These are phyloP conservation scores for Periglandula ipomoeae DNA, from an alignment of 2,329 filamentous ascomycete genomes.

Conservation along the genomic window DNA sequence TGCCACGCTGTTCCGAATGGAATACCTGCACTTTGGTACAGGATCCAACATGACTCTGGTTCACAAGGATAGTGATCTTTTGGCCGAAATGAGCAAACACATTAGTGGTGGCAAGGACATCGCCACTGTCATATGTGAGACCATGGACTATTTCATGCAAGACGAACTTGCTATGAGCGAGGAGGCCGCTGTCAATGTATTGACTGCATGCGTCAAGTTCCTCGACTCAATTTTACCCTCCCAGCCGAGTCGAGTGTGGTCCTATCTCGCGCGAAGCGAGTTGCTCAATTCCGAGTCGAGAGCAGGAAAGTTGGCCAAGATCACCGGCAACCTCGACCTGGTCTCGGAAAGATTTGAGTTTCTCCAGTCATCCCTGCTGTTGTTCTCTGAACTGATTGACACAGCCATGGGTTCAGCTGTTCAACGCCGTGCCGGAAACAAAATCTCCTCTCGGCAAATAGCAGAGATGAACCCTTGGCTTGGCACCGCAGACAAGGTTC, in stretches of 20 bases:
- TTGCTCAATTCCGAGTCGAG: slow-evolving; percentile 69
- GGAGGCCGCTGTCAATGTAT: slow-evolving; percentile 55
- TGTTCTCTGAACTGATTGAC: slow-evolving; percentile 69
- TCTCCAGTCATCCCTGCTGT: slow-evolving; percentile 59
- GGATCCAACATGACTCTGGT: slow-evolving; percentile 22
- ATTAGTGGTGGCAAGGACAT: slow-evolving; percentile 59
- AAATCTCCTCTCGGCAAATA: slow-evolving; percentile 36
- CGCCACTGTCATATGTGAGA: slow-evolving; percentile 71
- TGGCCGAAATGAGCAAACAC: slow-evolving; percentile 48
- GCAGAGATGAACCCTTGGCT: slow-evolving; percentile 48
- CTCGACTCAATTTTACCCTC: slow-evolving; percentile 61
- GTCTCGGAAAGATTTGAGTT: slow-evolving; percentile 69
- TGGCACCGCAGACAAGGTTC: slow-evolving; percentile 68
- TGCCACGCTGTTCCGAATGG: slow-evolving; percentile 55
- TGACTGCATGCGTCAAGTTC: slow-evolving; percentile 69
- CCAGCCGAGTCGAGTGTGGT: slow-evolving; percentile 83
- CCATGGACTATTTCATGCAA: slow-evolving; percentile 64
- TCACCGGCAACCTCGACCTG: slow-evolving; percentile 77
- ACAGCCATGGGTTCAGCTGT: slow-evolving; percentile 64
- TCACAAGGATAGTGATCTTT: slow-evolving; percentile 30
- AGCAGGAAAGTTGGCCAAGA: slow-evolving; percentile 64
- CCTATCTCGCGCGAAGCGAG: slow-evolving; percentile 72
- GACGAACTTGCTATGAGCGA: slow-evolving; percentile 48
- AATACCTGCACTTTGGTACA: slow-evolving; percentile 28
- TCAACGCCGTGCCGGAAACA: slow-evolving; percentile 50